Evolutionary conservation across 2,329 filamentous ascomycete species (phyloP).

Genomic region (Magnaporthiopsis poae): DNA sequence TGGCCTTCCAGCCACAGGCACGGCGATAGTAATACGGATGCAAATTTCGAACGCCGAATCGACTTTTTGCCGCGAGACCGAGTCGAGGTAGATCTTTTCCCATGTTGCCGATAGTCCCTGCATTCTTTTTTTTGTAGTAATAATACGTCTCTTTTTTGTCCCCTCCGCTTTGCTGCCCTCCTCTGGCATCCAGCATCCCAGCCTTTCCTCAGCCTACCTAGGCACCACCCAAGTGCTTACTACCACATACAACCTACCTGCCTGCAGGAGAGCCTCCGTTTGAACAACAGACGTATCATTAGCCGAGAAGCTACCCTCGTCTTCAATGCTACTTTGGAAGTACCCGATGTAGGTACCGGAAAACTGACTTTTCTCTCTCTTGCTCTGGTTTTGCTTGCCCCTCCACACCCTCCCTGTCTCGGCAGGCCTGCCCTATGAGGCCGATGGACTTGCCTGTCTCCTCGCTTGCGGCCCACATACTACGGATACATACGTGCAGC

Average conservation of each 20-base stretch:
- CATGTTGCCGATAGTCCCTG: not conserved
- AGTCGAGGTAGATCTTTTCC: not conserved
- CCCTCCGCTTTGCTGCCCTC: not conserved
- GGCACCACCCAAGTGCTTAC: too few species aligned
- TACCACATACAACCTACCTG: too few species aligned
- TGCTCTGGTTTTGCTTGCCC: not conserved
- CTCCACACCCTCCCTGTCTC: too few species aligned
- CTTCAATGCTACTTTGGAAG: not conserved
- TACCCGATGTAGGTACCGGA: not conserved
- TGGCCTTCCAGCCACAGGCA: not conserved
- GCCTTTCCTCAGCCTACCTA: too few species aligned
- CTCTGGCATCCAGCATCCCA: too few species aligned
- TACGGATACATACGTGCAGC: not conserved
- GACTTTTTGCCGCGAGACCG: slow-evolving; percentile 19
- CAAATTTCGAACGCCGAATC: slow-evolving; percentile 13
- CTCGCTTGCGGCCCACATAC: too few species aligned
- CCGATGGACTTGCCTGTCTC: not conserved
- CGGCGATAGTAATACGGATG: not conserved
- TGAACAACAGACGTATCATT: not conserved
- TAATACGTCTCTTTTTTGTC: too few species aligned
- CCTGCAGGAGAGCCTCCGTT: too few species aligned
- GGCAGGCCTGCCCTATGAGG: not conserved
- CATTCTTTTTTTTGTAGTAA: not conserved
- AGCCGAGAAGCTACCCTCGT: not conserved
- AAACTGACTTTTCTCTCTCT: too few species aligned